Conservation (phyloP, 805 yeast genomes). For the Starmerella floris region DNA sequence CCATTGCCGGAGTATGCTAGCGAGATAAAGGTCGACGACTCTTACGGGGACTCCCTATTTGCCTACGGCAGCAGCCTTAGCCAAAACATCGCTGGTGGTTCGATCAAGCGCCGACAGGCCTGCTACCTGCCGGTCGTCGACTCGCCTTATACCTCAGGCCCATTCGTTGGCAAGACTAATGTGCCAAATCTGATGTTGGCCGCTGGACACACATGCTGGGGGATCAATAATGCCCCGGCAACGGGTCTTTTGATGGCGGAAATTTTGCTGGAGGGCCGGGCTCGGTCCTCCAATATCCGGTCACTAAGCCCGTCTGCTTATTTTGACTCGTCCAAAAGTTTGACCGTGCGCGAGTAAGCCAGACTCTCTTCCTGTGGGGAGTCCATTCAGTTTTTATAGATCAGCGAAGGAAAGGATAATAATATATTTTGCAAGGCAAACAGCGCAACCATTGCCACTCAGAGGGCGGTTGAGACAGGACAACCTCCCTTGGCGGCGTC, state of each 20-base stretch:
- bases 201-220: constrained; percentile 97
- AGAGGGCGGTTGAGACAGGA: neutral
- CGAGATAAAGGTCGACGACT: constrained; percentile 76
- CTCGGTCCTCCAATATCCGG: constrained; percentile 60
- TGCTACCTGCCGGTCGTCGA: constrained; percentile 91
- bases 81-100: constrained; percentile 56
- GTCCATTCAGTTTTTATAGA: neutral
- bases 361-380: too few relatives aligned
- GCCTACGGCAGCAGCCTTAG: constrained; percentile 66
- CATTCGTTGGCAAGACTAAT: constrained; percentile 85
- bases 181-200: constrained; percentile 67
- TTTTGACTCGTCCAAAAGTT: constrained; percentile 37
- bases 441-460: too few relatives aligned
- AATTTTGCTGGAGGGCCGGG: constrained; percentile 68
- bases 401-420: too few relatives aligned
- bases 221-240: constrained; percentile 93
- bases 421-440: too few relatives aligned
- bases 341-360: neutral
- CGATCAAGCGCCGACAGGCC: constrained; percentile 73
- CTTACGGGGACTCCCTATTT: constrained; percentile 78
- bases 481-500: too few relatives aligned
- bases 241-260: constrained; percentile 92
- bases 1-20: constrained; percentile 90
- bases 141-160: constrained; percentile 85
- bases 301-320: constrained; percentile 77